A percentile compares a stretch with the other conserved stretches of the same genome.
phyloP scores from a whole-genome alignment of 306 rosid species.

The Cyamopsis tetragonoloba region DNA sequence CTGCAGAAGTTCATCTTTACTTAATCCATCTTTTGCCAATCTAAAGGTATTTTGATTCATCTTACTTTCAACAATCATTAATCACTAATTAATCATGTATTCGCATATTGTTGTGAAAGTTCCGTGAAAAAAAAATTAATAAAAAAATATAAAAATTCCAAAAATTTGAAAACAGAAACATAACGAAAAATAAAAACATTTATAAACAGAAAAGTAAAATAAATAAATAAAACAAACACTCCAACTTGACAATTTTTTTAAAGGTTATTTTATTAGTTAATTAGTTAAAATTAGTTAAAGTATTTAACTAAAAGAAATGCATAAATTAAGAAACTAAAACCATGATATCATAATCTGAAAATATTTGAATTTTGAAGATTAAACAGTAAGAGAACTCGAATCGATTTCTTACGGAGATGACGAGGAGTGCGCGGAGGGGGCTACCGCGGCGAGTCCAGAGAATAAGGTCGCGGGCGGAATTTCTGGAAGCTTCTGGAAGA shows the following conservation, averaged over 20 bases:
- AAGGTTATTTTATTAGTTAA: too few species aligned
- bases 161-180: too few species aligned
- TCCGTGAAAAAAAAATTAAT: too few species aligned
- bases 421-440: constrained; percentile 72
- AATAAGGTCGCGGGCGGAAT: constrained; percentile 44
- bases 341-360: neutral
- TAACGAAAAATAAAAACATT: too few species aligned
- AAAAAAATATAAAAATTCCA: too few species aligned
- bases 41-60: neutral
- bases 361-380: neutral
- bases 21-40: neutral
- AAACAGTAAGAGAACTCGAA: neutral
- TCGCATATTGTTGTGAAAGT: too few species aligned
- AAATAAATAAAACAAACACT: too few species aligned
- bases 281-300: too few species aligned
- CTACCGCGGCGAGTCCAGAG: constrained; percentile 80
- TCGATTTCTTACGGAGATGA: constrained; percentile 64
- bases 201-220: too few species aligned
- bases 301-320: too few species aligned
- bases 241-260: neutral
- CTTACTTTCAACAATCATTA: too few species aligned
- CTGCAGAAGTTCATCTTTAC: neutral
- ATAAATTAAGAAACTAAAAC: neutral
- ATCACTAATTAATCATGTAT: too few species aligned
- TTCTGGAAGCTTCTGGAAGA: constrained; percentile 65